Evolutionary conservation across 805 yeast genomes (phyloP), one percentile per base, ranked within the genome.

Genomic region (Kockiozyma suomiensis): DNA sequence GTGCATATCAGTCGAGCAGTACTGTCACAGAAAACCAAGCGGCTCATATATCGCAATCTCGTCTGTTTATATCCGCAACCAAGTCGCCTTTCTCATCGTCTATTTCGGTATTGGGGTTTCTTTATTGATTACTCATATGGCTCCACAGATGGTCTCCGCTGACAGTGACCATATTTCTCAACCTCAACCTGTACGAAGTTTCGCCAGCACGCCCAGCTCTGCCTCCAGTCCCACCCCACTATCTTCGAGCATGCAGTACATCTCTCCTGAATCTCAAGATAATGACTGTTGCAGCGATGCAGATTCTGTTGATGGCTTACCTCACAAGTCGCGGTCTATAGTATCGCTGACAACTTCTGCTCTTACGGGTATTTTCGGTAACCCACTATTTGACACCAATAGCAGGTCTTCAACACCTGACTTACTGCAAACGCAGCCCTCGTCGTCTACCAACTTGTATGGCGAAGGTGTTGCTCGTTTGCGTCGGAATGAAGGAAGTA

Each of bases 281-380:
- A 21, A 25, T 32, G 59, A 23, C 17, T 33, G 35, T 23, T 19
- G 32, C 7, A 43, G 50, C 21, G 56, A 52, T 52, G 21, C 2
- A 23, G 56, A 50, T 25, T 7, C 45, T 37, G 10, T 6, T 23
- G 55, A 51, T 10, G 52, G 33, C 21, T 10, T 17, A 7, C 64
- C 56, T 4, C 53, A 48, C 37, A 60, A 60, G 33, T 60, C 65
- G 33, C 64, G 51, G 52, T 60, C 66, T 26, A 51, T 48, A 12
- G 61, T 45, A 25, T 56, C 66, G 45, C 69, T 70, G 35, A 66
- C 70, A 33, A 54, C 70, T 15, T 70, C 72, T n/a, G 70, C 78
- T 8, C 66, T 76, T 17, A 65, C 69, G 10, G 76, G 73, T 17
- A 77, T 76, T 35, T 76, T 76, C 62, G 79, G 79, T 6, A 73